A percentile compares a stretch with the other conserved stretches of the same genome.
Conservation (phyloP, 345 rosid species). For the Lagerstroemia speciosa region DNA sequence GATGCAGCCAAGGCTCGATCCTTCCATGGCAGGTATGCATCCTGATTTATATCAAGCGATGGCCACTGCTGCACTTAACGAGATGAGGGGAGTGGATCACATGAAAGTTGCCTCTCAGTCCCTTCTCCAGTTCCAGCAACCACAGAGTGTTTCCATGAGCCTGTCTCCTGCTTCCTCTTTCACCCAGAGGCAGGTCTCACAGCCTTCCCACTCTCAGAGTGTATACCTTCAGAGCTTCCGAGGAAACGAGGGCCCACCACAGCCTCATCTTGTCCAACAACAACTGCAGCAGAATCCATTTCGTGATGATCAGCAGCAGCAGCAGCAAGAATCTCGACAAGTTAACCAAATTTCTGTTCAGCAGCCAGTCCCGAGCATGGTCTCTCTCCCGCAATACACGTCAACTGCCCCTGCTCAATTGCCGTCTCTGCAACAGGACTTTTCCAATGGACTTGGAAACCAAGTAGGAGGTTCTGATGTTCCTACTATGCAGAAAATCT, state of each 20-base stretch:
- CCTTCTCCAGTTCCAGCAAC: slow-evolving; percentile 28
- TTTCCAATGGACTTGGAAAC: slow-evolving; percentile 25
- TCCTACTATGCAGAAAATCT: slow-evolving; percentile 22
- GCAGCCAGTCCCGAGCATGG: slow-evolving; percentile 24
- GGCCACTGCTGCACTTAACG: slow-evolving; percentile 43
- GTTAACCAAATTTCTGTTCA: slow-evolving; percentile 20
- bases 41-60: slow-evolving; percentile 38
- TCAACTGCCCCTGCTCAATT: slow-evolving; percentile 23
- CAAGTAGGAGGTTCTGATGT: slow-evolving; percentile 18
- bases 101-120: slow-evolving; percentile 28
- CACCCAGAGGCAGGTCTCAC: slow-evolving; percentile 27
- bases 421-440: slow-evolving; percentile 14
- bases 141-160: slow-evolving; percentile 15
- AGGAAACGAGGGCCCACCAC: slow-evolving; percentile 25
- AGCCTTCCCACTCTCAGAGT: slow-evolving; percentile 24
- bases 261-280: slow-evolving; percentile 25
- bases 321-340: slow-evolving; percentile 26
- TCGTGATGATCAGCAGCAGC: slow-evolving; percentile 22
- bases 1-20: slow-evolving; percentile 35
- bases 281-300: slow-evolving; percentile 2
- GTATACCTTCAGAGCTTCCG: slow-evolving; percentile 19
- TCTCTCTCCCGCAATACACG: slow-evolving; percentile 24
- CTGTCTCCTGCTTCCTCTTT: slow-evolving; percentile 15
- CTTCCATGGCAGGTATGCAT: slow-evolving; percentile 28
- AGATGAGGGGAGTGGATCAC: slow-evolving; percentile 32